Evolutionary conservation across 257 asterid genomes (phyloP), one percentile per base, ranked within the genome.

Genomic region (Nicotiana undulata): DNA sequence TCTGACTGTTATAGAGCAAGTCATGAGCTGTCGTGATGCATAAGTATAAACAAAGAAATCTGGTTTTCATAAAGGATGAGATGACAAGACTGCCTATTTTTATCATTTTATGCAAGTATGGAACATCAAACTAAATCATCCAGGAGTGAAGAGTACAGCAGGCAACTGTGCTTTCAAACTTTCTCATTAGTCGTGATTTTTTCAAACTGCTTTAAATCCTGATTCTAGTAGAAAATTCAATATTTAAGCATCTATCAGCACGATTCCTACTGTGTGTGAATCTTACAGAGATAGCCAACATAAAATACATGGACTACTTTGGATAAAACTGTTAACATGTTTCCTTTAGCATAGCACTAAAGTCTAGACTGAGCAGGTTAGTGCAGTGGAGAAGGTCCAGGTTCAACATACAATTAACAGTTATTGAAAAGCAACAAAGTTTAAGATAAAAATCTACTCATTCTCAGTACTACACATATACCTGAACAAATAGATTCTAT

Each of bases 401-500:
- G 59, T 80, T 79, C 59, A 63, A 12, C 63, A 63, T 63, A 8
- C 52, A 67, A 70, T 9, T 2, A n/a, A 56, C 49, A 46, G 22
- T 22, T 34, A 60, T 20, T 46, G 78, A 72, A 72, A 74, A 46
- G 61, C 17, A 74, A 74, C 61, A 74, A 74, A 16, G 40, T 74
- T 49, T 44, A 74, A 74, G 79, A 74, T 74, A 44, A 37, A 40
- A 34, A 44, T 72, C 34, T 44, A 20, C 24, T 20, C 59, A 2
- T 26, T 3, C 13, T 24, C 61, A 15, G 8, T 74, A 74, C 40
- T 74, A 24, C 26, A 49, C 66, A 52, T 46, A 44, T 91, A 95
- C 99, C 99, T 93, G 92, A 96, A 96, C 85, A 94, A 86, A 91
- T 91, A 96, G 82, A 96, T 94, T 80, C 99, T 87, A 75, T 96